Percentiles rank a stretch among this genome's conserved stretches.
These are phyloP conservation scores for Chaetomium globosum DNA, from an alignment of 2,329 filamentous ascomycete genomes.

Conservation along the genomic window DNA sequence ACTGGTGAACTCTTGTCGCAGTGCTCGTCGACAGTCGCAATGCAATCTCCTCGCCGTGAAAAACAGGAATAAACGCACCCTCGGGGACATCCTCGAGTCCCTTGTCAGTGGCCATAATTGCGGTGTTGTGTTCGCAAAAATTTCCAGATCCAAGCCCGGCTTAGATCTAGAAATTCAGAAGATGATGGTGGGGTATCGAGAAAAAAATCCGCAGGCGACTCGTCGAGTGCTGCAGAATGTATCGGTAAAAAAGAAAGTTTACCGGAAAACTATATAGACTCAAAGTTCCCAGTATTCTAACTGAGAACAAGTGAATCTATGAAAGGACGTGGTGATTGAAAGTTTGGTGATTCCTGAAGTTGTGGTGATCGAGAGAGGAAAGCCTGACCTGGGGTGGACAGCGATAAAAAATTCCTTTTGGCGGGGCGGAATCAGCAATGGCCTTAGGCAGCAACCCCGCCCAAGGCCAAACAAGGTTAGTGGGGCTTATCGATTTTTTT, in stretches of 20 bases:
- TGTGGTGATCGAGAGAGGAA: conserved; percentile 32
- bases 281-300: conserved; percentile 52
- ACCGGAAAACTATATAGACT: conserved; percentile 53
- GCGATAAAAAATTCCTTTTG: conserved; percentile 36
- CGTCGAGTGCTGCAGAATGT: conserved; percentile 40
- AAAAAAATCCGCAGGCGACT: conserved; percentile 46
- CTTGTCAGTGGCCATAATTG: conserved; percentile 98
- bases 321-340: conserved; percentile 45
- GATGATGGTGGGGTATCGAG: conserved; percentile 43
- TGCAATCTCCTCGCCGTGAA: conserved; percentile 4
- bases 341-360: conserved; percentile 26
- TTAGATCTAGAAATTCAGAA: conserved; percentile 66
- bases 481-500: conserved; percentile 20
- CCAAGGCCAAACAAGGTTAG: conserved; percentile 20
- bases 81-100: conserved; percentile 98
- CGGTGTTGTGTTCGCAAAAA: conserved; percentile 58
- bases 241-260: conserved; percentile 33
- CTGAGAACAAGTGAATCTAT: conserved; percentile 43
- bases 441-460: conserved; percentile 35
- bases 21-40: conserved; percentile 15
- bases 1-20: conserved; percentile 3
- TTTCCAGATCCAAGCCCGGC: conserved; percentile 76
- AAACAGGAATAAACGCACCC: conserved; percentile 63
- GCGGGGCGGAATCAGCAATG: conserved; percentile 33
- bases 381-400: conserved; percentile 22